phyloP scores from a whole-genome alignment of 768 basidiomycete species.

The Daedalea quercina region DNA sequence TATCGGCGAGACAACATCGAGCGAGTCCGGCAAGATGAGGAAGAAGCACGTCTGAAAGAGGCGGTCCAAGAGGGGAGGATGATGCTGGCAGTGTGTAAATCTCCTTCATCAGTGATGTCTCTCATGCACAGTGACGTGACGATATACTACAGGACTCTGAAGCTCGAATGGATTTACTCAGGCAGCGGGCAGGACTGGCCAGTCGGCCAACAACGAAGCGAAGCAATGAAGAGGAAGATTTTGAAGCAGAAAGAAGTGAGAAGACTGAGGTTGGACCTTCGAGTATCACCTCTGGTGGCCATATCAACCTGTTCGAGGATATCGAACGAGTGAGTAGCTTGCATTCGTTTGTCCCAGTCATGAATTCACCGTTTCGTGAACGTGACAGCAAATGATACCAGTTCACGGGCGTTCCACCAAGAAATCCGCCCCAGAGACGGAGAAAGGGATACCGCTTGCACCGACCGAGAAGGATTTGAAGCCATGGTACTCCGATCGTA shows the following conservation, averaged over 20 bases:
- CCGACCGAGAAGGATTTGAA: conserved; percentile 72
- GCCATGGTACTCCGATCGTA: conserved; percentile 60
- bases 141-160: conserved; percentile 58
- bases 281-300: conserved; percentile 46
- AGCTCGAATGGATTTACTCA: conserved; percentile 60
- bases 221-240: conserved; percentile 21
- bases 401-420: conserved; percentile 43
- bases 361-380: not conserved
- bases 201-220: conserved; percentile 15
- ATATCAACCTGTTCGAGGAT: conserved; percentile 83
- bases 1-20: conserved; percentile 84
- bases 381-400: conserved; percentile 31
- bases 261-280: conserved; percentile 22
- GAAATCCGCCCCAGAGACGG: conserved; percentile 32
- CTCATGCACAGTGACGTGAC: not conserved
- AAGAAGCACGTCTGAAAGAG: conserved; percentile 62
- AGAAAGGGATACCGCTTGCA: conserved; percentile 68
- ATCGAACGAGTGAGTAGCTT: conserved; percentile 54
- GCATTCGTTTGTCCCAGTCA: conserved; percentile 1
- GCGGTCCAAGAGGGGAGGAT: conserved; percentile 66
- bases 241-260: conserved; percentile 24
- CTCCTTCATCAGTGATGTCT: conserved; percentile 4
- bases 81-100: conserved; percentile 54
- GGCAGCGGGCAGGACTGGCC: conserved; percentile 49
- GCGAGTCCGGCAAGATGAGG: conserved; percentile 73